Conservation (phyloP, 202 grass and related monocot genomes). For the Schoenoplectus triqueter region DNA sequence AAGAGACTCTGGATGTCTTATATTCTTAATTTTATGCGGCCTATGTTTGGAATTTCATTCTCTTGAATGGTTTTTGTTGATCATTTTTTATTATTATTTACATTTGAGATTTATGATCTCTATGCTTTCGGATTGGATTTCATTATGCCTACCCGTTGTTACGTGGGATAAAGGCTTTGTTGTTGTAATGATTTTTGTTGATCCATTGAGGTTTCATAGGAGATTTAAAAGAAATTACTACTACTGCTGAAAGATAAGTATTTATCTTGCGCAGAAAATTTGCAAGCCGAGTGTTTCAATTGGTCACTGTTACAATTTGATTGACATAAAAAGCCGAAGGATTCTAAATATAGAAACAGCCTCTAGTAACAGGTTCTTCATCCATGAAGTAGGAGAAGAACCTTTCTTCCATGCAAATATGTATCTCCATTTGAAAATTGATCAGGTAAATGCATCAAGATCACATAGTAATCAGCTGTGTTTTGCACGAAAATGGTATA, state of each 20-base stretch:
- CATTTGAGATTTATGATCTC: too few species aligned
- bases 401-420: constrained; percentile 95
- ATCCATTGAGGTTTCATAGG: background rate
- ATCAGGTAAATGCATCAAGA: constrained; percentile 55
- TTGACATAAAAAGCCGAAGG: constrained; percentile 55
- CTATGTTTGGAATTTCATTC: background rate
- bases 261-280: constrained; percentile 45
- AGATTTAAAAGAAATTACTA: background rate
- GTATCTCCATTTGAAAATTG: constrained; percentile 72
- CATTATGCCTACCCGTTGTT: too few species aligned
- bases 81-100: too few species aligned
- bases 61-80: too few species aligned
- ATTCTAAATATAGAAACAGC: constrained; percentile 82
- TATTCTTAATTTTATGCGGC: background rate
- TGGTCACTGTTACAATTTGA: constrained; percentile 88
- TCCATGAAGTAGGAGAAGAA: constrained; percentile 50
- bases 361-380: constrained; percentile 54
- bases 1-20: background rate
- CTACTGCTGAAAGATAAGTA: background rate
- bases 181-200: background rate
- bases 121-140: too few species aligned
- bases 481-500: constrained; percentile 6
- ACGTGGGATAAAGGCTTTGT: too few species aligned
- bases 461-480: background rate
- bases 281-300: constrained; percentile 53